These are phyloP conservation scores for Paramecium pentaurelia DNA, from an alignment of 73 alveolate species.

Conservation along the genomic window DNA sequence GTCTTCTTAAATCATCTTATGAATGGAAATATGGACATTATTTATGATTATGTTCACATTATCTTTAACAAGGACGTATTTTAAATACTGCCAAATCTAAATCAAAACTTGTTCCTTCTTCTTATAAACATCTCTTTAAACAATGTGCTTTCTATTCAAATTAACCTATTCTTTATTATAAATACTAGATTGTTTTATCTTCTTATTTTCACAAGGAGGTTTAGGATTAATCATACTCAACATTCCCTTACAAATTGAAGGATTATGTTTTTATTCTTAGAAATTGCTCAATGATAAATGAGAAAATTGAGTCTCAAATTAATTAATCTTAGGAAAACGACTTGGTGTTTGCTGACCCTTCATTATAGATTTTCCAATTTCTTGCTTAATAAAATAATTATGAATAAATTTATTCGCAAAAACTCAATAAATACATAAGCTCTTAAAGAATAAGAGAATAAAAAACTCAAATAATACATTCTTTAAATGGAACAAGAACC, in stretches of 20 bases:
- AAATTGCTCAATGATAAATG: not conserved
- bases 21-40: constrained; percentile 73
- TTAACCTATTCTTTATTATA: not conserved
- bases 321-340: not conserved
- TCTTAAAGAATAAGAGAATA: not conserved
- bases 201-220: not conserved
- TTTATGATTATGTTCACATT: constrained; percentile 72
- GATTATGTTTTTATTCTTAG: not conserved
- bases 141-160: not conserved
- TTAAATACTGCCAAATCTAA: constrained; percentile 73
- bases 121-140: not conserved
- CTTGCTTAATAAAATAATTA: not conserved
- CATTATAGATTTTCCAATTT: constrained; percentile 5
- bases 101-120: constrained; percentile 25
- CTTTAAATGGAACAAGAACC: constrained; percentile 9
- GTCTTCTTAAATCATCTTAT: constrained; percentile 68
- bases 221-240: constrained; percentile 14
- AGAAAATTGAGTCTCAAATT: not conserved
- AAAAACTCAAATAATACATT: not conserved
- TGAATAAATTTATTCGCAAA: not conserved
- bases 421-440: not conserved
- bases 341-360: not conserved
- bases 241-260: constrained; percentile 15
- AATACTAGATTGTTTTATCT: not conserved
- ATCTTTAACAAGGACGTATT: constrained; percentile 68